Conservation (phyloP, 768 basidiomycete species). For the Boletus subparvulus region DNA sequence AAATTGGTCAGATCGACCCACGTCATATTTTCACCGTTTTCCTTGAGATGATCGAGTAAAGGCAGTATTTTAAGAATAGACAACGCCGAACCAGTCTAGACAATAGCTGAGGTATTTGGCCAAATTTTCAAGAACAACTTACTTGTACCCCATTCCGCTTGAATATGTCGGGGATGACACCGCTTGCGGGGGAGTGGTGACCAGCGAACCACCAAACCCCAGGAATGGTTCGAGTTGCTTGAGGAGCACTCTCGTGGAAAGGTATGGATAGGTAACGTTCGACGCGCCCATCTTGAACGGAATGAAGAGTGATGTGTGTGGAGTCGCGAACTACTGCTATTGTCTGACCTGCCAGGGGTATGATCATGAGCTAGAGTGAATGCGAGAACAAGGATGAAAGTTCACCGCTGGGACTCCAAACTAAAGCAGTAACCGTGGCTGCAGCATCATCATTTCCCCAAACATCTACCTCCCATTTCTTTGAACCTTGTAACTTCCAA, state of each 20-base stretch:
- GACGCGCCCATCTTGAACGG: constrained; percentile 71
- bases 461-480: constrained; percentile 82
- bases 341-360: constrained; percentile 50
- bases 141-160: constrained; percentile 65
- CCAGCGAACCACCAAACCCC: constrained; percentile 77
- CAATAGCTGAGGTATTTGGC: constrained; percentile 7
- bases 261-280: constrained; percentile 47
- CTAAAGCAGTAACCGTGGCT: constrained; percentile 54
- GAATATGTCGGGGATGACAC: constrained; percentile 73
- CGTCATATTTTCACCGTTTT: constrained; percentile 67
- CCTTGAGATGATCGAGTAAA: constrained; percentile 66
- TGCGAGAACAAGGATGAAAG: constrained; percentile 8
- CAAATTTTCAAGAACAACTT: constrained; percentile 21
- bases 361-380: constrained; percentile 2
- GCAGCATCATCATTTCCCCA: constrained; percentile 43
- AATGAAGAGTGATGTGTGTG: constrained; percentile 66
- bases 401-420: constrained; percentile 84
- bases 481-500: constrained; percentile 79
- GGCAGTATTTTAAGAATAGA: constrained; percentile 69
- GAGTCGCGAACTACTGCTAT: constrained; percentile 74
- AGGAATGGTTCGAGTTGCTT: constrained; percentile 34
- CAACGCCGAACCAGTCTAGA: constrained; percentile 74
- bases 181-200: constrained; percentile 38
- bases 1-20: constrained; percentile 36
- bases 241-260: constrained; percentile 10